Base-by-base conservation (phyloP, 164 flowering plant genomes). In the Vitis labrusca region DNA sequence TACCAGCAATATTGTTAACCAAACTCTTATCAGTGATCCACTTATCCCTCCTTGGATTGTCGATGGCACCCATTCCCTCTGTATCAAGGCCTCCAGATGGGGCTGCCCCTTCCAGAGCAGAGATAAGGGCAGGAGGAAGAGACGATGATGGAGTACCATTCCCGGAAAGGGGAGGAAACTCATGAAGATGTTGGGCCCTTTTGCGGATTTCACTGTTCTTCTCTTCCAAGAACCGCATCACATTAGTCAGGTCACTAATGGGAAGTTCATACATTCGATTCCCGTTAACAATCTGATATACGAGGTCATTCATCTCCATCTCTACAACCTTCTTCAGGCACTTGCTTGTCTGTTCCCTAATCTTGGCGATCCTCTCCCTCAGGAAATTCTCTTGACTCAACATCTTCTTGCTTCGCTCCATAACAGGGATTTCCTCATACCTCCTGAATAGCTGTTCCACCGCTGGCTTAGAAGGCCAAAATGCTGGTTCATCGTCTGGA, bases 181-280 rank as follows among this genome's bases (percentile, higher is more conserved):
- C 64, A 5, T 50, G 16, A 53, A 53, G 11, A 23, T 17, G 67
- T 11, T 58, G 60, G 6, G 64, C 3, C 64, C 74, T 57, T 19
- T 65, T 69, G 14, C 17, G 29, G 50, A 66, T 12, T 8, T 67
- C 76, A 49, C 67, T 69, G 66, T 57, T 32, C 52, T 64, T 66
- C 47, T 79, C 72, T 16, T 70, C 64, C 32, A 75, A 13, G n/a
- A 70, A 30, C 75, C 66, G 67, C 3, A 15, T 12, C 23, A 82
- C 48, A 5, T 69, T 71, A 13, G 32, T 19, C 30, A 75, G n/a
- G 15, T 82, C 83, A 50, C 7, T 30, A 3, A 10, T 1, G 15
- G 14, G 10, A 0, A 80, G 23, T 1, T 51, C 64, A 14, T 61
- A 68, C 16, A 66, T 1, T 0, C 15, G 3, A 50, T 23, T 61